Base-by-base conservation (phyloP, 1,284 basidiomycete species). In the Papiliotrema fonsecae region DNA sequence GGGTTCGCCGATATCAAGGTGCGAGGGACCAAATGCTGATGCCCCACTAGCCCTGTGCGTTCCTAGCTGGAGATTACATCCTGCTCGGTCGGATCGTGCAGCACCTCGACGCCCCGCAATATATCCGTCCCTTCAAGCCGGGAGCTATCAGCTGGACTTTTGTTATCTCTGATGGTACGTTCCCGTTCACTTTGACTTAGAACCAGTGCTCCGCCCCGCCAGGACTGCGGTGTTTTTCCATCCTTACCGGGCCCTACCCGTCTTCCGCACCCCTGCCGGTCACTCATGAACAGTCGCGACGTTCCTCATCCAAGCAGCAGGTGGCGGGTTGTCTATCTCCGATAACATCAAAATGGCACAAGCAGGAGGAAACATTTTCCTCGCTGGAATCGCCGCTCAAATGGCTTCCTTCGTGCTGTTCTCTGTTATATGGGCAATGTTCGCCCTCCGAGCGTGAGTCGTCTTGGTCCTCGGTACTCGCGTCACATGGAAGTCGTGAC, bases 51-150 rank as follows among this genome's bases (percentile, higher is more conserved):
- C 83, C 85, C 10, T 86, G 85, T 57, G 83, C 83, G n/a, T 86
- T 86, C 73, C 81, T 87, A 49, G 85, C 85, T 7, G 81, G 82
- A 24, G 79, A 84, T 61, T 87, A 87, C 57, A 76, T 86, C 50
- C 73, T 86, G 6, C 76, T 86, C 10, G 83, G 84, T 4, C 78
- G 81, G 24, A 65, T 87, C 16, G 80, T 82, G 11, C 70, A 69
- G 22, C 75, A 80, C 61, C 67, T 86, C 2, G 64, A 76, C 40
- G 78, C 76, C 42, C 75, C 78, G 48, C 51, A 75, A 30, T 77
- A 84, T 54, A 70, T 86, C n/a, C 65, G 59, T 26, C 67, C 67
- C 7, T 47, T 72, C 34, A 63, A 60, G 40, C 57, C 65, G 2
- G 50, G 48, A 19, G 48, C 49, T 16, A 37, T 60, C 28, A 49